Evolutionary conservation across 163 green algal genomes (phyloP), one percentile per base, ranked within the genome.

Genomic region (Scenedesmus sp.): DNA sequence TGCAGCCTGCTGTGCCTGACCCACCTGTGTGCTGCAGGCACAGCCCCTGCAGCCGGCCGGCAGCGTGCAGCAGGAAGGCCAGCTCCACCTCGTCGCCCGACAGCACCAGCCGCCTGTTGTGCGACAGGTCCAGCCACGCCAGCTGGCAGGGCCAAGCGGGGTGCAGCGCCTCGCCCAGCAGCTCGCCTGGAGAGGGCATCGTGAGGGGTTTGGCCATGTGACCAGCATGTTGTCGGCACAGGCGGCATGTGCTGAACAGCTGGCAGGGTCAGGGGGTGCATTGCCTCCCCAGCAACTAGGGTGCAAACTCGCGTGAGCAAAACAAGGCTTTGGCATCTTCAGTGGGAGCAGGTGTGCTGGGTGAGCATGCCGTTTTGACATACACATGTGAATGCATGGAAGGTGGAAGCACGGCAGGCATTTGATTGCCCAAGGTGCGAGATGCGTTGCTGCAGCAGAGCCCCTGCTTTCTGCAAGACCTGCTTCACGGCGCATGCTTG

Each of bases 21-120:
- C 22, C 22, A 89, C 84, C 84, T 81, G 84, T 89, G 84, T 89
- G 61, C 61, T 89, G 84, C 84, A 89, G 44, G 84, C 84, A 89
- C 59, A 89, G 61, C 37, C 84, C 84, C 5, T 81, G 84, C 59
- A 89, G 84, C 42, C 51, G 20, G n/a, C 59, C 61, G 15, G 61
- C 59, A 18, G 30, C 61, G 26, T 70, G 35, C 53, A 89, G 61
- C 40, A 89, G 73, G 7, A 44, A 35, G 1, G 61, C 83, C 59
- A 89, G 61, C 30, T 81, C 44, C 15, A 37, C 22, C 40, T 88
- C 83, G 26, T 37, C 33, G 5, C 84, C 59, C 12, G 73, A 30
- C 33, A 89, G 84, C 40, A 68, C 61, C 59, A 89, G 84, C 20
- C 43, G 56, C 22, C 15, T 46, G 61, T 89, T 89, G 22, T 81